Percentiles rank a stretch among this genome's conserved stretches.
These are phyloP conservation scores for Breynia disticha DNA, from an alignment of 441 rosid species.

Conservation along the genomic window DNA sequence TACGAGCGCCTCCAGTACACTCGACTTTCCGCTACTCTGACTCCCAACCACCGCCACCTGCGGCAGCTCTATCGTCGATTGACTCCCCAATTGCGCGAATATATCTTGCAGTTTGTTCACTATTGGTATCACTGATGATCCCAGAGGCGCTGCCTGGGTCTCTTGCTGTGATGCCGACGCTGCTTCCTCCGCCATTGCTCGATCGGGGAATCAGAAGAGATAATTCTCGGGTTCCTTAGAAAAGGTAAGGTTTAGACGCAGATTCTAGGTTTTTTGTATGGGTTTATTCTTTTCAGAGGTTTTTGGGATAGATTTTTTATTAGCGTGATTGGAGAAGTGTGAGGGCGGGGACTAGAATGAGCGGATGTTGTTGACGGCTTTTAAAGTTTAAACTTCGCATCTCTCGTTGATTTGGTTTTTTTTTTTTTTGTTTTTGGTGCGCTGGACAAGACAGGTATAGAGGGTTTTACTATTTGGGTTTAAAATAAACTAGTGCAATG, in stretches of 20 bases:
- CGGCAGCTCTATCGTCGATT: conserved; percentile 65
- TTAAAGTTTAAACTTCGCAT: no score
- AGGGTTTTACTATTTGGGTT: no score
- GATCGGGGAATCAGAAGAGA: conserved; percentile 6
- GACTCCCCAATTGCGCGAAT: conserved; percentile 79
- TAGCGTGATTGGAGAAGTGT: not conserved
- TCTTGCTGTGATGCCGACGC: conserved; percentile 18
- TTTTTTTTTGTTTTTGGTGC: no score
- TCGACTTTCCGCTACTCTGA: conserved; percentile 78
- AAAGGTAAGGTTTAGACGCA: not conserved
- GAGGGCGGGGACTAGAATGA: conserved; percentile 9
- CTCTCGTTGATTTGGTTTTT: no score
- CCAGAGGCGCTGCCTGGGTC: conserved; percentile 43
- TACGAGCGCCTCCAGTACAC: conserved; percentile 68
- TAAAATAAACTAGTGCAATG: no score
- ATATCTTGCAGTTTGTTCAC: conserved; percentile 94
- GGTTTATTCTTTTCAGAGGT: no score
- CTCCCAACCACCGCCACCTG: conserved; percentile 81
- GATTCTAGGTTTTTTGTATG: not conserved
- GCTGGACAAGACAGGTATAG: no score
- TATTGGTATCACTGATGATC: conserved; percentile 79
- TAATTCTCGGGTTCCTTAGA: conserved; percentile 7
- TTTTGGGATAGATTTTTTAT: not conserved
- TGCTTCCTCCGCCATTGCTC: conserved; percentile 40
- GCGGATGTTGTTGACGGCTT: conserved; percentile 1